Base-by-base conservation (phyloP, 2,329 filamentous ascomycete species). In the Chaetomiaceae sp. region DNA sequence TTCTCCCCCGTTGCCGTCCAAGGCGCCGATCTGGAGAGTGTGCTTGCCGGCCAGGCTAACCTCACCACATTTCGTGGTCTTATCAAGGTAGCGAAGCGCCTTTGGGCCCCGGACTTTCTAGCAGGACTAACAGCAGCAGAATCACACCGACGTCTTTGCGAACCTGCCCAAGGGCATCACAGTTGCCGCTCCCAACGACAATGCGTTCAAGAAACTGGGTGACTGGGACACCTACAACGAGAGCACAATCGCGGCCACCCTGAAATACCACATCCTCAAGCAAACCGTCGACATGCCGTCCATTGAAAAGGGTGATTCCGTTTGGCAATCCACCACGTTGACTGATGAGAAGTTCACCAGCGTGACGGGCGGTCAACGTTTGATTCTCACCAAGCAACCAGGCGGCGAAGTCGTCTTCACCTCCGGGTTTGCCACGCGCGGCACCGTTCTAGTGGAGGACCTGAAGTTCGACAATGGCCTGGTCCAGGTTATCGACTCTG, bases 221-320 rank as follows among this genome's bases (percentile, higher is more conserved):
- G 37, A 55, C 48, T 61, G 55, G 57, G 25, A 51, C 1, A 38
- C 37, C 9, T 53, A 48, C 33, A 54, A 51, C 45, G 40, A 50
- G 27, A 48, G 38, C 25, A 29, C 21, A 4, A 21, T 58, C 5
- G 41, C 23, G 14, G 48, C 55, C 3, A 56, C 47, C 2, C 30
- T 61, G 9, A 55, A 76, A 46, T 87, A 87, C 65, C 83, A 87
- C 67, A 75, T 86, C 46, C 69, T 86, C 16, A 71, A 75, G 43
- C 75, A 74, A 38, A 73, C 72, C 6, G 71, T 84, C 11, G 61
- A 66, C 8, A 70, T 70, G 13, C 65, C 63, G 5, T 66, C 64
- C n/a, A 68, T 79, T 33, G 54, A 65, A 1, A 58, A 64, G 1
- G 72, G 72, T 1, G 67, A 67, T 10, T 68, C 71, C 0, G 64